Base-by-base conservation (phyloP, 2,329 filamentous ascomycete species). In the Aureobasidium namibiae region DNA sequence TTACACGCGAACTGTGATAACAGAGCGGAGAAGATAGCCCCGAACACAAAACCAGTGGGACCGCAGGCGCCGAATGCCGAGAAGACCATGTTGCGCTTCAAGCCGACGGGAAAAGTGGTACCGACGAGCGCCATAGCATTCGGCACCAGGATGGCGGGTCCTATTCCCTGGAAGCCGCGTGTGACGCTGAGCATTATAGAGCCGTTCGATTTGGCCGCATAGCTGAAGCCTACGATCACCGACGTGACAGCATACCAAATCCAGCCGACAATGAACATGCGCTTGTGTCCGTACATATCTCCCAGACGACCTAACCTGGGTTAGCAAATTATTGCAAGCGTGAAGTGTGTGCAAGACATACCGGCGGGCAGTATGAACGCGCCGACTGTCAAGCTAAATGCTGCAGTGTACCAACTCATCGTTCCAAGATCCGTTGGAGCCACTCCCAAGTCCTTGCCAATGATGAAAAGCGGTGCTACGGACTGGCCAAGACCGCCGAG, bases 311-410 rank as follows among this genome's bases (percentile, higher is more conserved):
- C 56, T 59, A 36, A 13, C 8, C 26, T 11, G 9, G 26, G 13
- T 59, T 13, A 59, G 56, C 14, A n/a, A 24, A n/a, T 18, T 11
- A 5, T 29, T 9, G 18, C 9, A 38, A 13, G 16, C 21, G 16
- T 14, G 10, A 4, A 36, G 16, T 3, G 3, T 29, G 6, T 3
- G 4, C 4, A 8, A 26, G 13, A 6, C 24, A 36, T 18, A 59
- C 70, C 75, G 8, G 73, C 72, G 24, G 75, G 71, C 48, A 77
- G 68, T 58, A 77, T 76, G 63, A 76, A 76, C 5, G 74, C 75
- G n/a, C 75, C 75, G 10, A 76, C 72, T 2, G 74, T 75, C 24
- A 76, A 64, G 44, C 67, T 70, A 65, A 75, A 77, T 10, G 68
- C 74, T 10, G 75, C 75, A 44, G 75, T 72, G 54, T 76, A 68